Conservation (phyloP, 2,329 filamentous ascomycete genomes). For the Alternaria angustiovoidea region DNA sequence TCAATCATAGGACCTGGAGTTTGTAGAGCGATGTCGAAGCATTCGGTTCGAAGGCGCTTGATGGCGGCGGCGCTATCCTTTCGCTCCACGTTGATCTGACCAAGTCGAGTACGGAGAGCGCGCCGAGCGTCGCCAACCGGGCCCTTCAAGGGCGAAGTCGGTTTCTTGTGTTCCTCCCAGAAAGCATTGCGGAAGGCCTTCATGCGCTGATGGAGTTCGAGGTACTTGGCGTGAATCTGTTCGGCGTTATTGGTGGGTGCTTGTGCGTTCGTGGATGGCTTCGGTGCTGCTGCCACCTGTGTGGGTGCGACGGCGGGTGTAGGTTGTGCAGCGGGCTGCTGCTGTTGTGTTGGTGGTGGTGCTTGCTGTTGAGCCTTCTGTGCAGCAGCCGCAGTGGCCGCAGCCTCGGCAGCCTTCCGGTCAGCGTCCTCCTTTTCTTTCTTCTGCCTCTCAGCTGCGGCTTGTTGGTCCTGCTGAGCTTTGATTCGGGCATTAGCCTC, state of each 20-base stretch:
- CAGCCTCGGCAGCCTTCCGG: conserved; percentile 39
- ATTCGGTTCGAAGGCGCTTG: conserved; percentile 37
- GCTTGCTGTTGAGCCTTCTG: conserved; percentile 34
- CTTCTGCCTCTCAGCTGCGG: conserved; percentile 37
- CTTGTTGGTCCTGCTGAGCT: conserved; percentile 42
- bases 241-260: conserved; percentile 33
- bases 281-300: conserved; percentile 6
- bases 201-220: conserved; percentile 47
- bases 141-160: conserved; percentile 36
- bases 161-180: conserved; percentile 33
- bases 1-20: conserved; percentile 44
- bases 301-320: conserved; percentile 13
- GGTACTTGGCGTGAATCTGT: conserved; percentile 44
- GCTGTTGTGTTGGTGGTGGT: neutral
- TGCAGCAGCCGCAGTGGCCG: conserved; percentile 34
- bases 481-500: conserved; percentile 43
- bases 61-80: conserved; percentile 40
- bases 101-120: conserved; percentile 40
- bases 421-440: conserved; percentile 42
- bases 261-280: conserved; percentile 14
- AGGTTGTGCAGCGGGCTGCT: conserved; percentile 18
- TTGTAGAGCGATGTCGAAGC: conserved; percentile 36
- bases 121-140: conserved; percentile 45
- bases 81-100: conserved; percentile 45
- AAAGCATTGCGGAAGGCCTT: conserved; percentile 48